Base-by-base conservation (phyloP, 129 eudicot species). In the Chrysanthemum makinoi region DNA sequence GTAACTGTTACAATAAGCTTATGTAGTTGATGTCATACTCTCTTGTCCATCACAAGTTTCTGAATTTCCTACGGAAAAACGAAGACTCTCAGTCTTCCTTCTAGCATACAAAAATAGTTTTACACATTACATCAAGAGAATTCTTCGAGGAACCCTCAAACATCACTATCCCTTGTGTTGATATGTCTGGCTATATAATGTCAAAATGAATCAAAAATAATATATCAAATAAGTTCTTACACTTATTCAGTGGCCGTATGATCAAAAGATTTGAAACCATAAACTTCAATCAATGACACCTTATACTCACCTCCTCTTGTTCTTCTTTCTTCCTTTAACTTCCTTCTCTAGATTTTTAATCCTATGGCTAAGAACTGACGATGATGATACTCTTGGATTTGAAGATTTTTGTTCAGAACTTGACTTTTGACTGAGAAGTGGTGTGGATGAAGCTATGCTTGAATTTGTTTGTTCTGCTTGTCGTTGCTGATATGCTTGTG, bases 271-370 rank as follows among this genome's bases (percentile, higher is more conserved):
- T 30, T 24, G 20, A 68, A 68, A 26, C 44, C 68, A 49, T 64
- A 17, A 39, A 43, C 14, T 62, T 9, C 7, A 43, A 39, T 6
- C 19, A 2, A 28, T n/a, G 51, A 15, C 10, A 3, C 53, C 69
- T 43, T 64, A 43, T 24, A 62, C 55, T 66, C 83, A 80, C 76
- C 80, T 79, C 80, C 81, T 87, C 83, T 89, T 90, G 74, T 84
- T 78, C 83, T 84, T 87, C 90, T 86, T 94, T 80, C 87, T 87
- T 69, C 86, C 90, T 78, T 94, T 89, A 6, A 86, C 93, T 77
- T 86, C 83, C 75, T 75, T 86, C 82, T 89, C 98, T 68, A 94
- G 69, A 69, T 70, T 87, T 72, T 50, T 82, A 16, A 94, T 79
- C 87, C 91, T 83, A 68, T 89, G 95, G 64, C 86, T 89, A 33